Base-by-base conservation (phyloP, 2,329 filamentous ascomycete genomes). In the Phaeosphaeriaceae sp. region DNA sequence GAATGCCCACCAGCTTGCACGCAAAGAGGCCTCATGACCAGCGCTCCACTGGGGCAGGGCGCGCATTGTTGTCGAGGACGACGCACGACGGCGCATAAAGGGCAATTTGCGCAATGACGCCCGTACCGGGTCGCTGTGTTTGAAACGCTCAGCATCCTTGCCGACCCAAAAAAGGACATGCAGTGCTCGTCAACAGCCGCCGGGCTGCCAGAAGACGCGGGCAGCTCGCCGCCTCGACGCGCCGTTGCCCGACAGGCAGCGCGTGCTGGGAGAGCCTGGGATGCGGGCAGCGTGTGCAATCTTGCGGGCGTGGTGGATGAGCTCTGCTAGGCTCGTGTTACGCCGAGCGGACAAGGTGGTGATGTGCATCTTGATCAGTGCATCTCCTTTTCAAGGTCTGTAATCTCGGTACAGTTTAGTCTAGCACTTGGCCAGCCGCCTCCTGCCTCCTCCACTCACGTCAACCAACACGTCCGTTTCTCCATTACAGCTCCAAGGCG, bases 391-490 rank as follows among this genome's bases (percentile, higher is more conserved):
- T 56, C 53, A 58, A 59, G 57, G 53, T 55, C 55, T 56, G 48
- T 50, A 45, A 52, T 58, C 24, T 20, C 11, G 7, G 46, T 57
- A 54, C 25, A 11, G 25, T 66, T 66, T 45, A 51, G 51, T 57
- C 47, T 45, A 53, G 50, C 52, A 42, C 42, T 60, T 44, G 60
- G 62, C 66, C 68, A 66, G 71, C 70, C 68, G 63, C 69, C 63
- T 67, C 56, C 69, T 63, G 60, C 60, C 57, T 60, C 67, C 71
- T 65, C 62, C 66, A 72, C 71, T 63, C 70, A 67, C 71, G 68
- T 66, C 67, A 65, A 63, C 51, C 51, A 58, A 44, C 56, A 53
- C 66, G 63, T 51, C 63, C 54, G 53, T 15, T 50, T 54, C 55
- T 57, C 58, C 41, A 49, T 54, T 62, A 59, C 57, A 45, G 51